Evolutionary conservation across 2,329 filamentous ascomycete species (phyloP), one percentile per base, ranked within the genome.

Genomic region (Elsinoe ampelina): DNA sequence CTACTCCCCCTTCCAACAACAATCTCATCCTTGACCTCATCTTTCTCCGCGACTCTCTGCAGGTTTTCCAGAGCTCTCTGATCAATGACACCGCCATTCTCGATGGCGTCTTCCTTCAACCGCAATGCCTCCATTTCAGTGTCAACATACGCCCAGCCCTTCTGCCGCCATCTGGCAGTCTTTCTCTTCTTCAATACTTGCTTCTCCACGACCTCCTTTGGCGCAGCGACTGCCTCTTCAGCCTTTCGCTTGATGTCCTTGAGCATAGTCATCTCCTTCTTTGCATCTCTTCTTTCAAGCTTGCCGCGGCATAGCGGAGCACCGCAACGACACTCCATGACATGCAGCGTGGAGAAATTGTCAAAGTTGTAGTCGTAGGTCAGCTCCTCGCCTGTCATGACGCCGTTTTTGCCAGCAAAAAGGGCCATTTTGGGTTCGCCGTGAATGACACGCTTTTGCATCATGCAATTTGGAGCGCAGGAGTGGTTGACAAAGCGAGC

Each of bases 401-500:
- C 92, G 12, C 89, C 89, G 48, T 80, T 78, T 64, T 95, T 87
- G 32, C 92, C 92, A 11, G 93, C 93, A 69, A 98, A 98, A 1
- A 98, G 81, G 13, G 91, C 93, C 89, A 98, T 97, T 57, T 93
- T 84, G 41, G 92, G 92, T 70, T 95, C 90, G 26, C 91, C 91
- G 50, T 85, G 85, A 56, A 98, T 93, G 60, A 91, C 92, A 89
- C 90, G 95, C 71, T 96, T 97, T 66, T 95, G 89, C 91, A 98
- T 97, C 43, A 63, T 63, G 72, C 92, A 97, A 68, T 98, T 98
- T 2, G 93, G 93, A 58, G 88, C 86, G 73, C 93, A 98, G 15
- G 90, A 95, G 71, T 98, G 93, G 69, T 98, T 98, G 69, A 98
- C 91, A 70, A 98, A 98, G 57, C 93, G 87, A 66, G 93, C 92